Evolutionary conservation across 768 basidiomycete genomes (phyloP).

Genomic region (Pleurotus tuoliensis): DNA sequence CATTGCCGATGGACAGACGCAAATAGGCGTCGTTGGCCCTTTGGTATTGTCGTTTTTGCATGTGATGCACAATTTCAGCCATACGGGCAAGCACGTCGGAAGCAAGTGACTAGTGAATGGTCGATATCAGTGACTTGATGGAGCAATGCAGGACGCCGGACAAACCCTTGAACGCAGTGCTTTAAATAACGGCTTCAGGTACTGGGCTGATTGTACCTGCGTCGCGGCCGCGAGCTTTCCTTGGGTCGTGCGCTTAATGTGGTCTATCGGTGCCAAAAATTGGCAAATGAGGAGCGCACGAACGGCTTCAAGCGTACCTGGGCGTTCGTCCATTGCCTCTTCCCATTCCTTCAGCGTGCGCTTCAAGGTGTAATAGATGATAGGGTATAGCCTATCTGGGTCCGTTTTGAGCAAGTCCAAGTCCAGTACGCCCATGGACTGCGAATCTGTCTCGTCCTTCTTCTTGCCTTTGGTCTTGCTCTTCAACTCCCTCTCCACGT

Average conservation of each 20-base stretch:
- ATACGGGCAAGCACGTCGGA: conserved; percentile 81
- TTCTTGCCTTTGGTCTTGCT: conserved; percentile 60
- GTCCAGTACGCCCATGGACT: conserved; percentile 64
- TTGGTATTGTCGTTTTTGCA: conserved; percentile 96
- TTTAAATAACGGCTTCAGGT: conserved; percentile 96
- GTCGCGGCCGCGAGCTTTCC: conserved; percentile 95
- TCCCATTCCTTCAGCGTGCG: conserved; percentile 94
- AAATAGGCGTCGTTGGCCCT: conserved; percentile 96
- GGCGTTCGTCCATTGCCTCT: conserved; percentile 89
- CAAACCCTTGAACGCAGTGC: conserved; percentile 80
- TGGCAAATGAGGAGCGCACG: neutral
- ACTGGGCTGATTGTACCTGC: conserved; percentile 92
- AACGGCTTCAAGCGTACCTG: conserved; percentile 44
- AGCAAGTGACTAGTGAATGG: conserved; percentile 56
- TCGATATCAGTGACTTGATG: neutral
- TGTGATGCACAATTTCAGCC: conserved; percentile 92
- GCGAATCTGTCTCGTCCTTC: conserved; percentile 58
- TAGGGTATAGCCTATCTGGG: conserved; percentile 91
- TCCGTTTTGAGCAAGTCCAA: conserved; percentile 81
- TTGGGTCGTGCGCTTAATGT: conserved; percentile 82
- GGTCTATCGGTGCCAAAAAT: conserved; percentile 42
- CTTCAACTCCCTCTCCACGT: conserved; percentile 62
- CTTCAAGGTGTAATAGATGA: conserved; percentile 96
- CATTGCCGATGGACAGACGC: conserved; percentile 95
- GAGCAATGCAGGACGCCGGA: conserved; percentile 9